These are phyloP conservation scores for Chlorella variabilis DNA, from an alignment of 163 green algal species.

Conservation along the genomic window DNA sequence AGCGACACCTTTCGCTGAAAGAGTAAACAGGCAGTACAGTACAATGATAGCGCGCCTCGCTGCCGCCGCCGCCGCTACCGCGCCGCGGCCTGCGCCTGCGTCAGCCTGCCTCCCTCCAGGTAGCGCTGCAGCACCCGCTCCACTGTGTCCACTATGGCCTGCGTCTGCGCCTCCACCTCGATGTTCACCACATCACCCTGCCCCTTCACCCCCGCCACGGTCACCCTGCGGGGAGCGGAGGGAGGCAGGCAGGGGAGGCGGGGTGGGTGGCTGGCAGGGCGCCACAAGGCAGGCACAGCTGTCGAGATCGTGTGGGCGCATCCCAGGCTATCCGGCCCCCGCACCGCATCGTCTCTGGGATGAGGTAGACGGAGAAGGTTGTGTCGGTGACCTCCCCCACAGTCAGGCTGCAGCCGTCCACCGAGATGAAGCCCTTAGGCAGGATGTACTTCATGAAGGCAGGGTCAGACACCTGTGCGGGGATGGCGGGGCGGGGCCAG, in stretches of 20 bases:
- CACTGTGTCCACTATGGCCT: conserved; percentile 62
- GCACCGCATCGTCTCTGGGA: conserved; percentile 89
- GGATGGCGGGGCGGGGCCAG: not conserved
- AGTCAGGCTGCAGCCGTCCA: conserved; percentile 97
- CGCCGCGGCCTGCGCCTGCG: no score
- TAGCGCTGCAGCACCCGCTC: conserved; percentile 41
- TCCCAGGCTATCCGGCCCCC: not conserved
- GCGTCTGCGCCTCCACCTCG: conserved; percentile 93
- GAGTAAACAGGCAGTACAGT: no score
- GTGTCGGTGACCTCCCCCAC: conserved; percentile 68
- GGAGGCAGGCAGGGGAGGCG: no score
- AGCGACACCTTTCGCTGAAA: no score
- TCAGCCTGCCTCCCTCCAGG: conserved; percentile 5
- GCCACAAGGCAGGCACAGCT: not conserved
- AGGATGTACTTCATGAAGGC: conserved; percentile 96
- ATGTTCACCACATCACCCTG: conserved; percentile 87
- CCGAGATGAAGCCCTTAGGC: conserved; percentile 96
- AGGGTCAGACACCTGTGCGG: conserved; percentile 60
- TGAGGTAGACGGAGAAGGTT: conserved; percentile 93
- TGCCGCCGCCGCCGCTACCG: no score
- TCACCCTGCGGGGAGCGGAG: conserved; percentile 79
- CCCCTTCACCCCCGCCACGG: conserved; percentile 76
- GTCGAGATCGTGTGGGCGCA: no score
- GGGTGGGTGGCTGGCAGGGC: not conserved
- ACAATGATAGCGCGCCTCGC: no score